Evolutionary conservation across 306 rosid species (phyloP).

Genomic region (Pyrus communis): DNA sequence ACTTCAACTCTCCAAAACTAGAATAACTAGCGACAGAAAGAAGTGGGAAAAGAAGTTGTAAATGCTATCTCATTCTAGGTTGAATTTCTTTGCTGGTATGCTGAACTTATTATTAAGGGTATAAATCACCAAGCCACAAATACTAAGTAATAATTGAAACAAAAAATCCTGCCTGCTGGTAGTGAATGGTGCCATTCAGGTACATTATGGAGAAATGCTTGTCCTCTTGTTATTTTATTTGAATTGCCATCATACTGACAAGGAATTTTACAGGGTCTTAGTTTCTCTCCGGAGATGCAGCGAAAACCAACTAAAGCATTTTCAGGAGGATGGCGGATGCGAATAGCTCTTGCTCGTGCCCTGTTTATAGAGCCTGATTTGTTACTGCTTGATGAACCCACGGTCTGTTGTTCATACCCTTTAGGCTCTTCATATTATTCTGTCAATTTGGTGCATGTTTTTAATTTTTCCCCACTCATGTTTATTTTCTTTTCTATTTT

Average conservation of each 20-base stretch:
- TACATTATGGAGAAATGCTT: not conserved
- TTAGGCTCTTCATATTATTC: slow-evolving; percentile 9
- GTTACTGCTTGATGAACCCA: slow-evolving; percentile 94
- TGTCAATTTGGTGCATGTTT: not conserved
- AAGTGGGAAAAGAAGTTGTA: not conserved
- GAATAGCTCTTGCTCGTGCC: slow-evolving; percentile 99
- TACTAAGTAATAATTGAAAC: not conserved
- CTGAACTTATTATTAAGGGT: not conserved
- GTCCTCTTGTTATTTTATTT: not conserved
- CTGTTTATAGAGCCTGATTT: slow-evolving; percentile 89
- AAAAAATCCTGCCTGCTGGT: not conserved
- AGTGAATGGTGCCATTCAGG: not conserved
- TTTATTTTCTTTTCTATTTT: slow-evolving; percentile 9
- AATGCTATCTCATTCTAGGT: not conserved
- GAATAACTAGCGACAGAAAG: not conserved
- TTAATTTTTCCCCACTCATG: not conserved
- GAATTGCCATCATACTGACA: slow-evolving; percentile 12
- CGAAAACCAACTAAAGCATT: slow-evolving; percentile 75
- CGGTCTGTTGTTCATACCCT: slow-evolving; percentile 40
- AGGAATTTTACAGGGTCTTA: slow-evolving; percentile 64
- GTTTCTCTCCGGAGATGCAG: slow-evolving; percentile 94
- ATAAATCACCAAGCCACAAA: not conserved
- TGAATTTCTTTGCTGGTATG: not conserved
- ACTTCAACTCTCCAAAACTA: not conserved
- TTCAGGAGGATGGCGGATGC: slow-evolving; percentile 99